A percentile compares a stretch with the other conserved stretches of the same genome.
Evolutionary conservation across 306 rosid species (phyloP).

Genomic region (Hippophae tibetana): DNA sequence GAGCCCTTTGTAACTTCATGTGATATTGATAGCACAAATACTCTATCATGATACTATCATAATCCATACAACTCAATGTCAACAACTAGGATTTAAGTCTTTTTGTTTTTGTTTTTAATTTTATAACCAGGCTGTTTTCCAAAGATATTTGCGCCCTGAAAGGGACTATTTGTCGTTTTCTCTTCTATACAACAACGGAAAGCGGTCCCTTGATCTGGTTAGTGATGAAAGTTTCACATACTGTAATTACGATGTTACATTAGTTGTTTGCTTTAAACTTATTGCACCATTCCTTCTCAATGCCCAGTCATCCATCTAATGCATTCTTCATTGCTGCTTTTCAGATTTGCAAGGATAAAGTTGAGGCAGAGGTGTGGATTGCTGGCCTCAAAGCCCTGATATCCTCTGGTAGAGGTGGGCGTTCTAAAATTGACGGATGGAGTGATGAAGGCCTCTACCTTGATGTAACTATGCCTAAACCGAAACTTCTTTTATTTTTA

Average conservation of each 20-base stretch:
- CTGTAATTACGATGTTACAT: not conserved
- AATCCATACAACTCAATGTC: constrained; percentile 8
- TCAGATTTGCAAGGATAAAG: constrained; percentile 97
- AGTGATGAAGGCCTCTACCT: constrained; percentile 81
- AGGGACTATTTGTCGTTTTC: constrained; percentile 91
- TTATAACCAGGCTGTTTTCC: constrained; percentile 71
- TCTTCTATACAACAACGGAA: constrained; percentile 79
- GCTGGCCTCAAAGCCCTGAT: constrained; percentile 74
- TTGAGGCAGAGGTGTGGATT: constrained; percentile 95
- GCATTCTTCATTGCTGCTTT: constrained; percentile 2
- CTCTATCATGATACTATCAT: not conserved
- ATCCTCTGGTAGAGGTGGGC: constrained; percentile 86
- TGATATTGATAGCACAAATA: constrained; percentile 12
- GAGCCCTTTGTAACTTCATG: constrained; percentile 22
- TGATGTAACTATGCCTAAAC: constrained; percentile 56
- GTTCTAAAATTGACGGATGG: constrained; percentile 98
- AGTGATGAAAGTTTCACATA: constrained; percentile 29
- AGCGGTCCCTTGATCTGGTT: constrained; percentile 92
- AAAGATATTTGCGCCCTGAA: constrained; percentile 74
- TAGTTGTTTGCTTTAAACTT: constrained; percentile 8
- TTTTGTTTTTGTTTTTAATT: constrained; percentile 20
- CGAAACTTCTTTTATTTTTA: constrained; percentile 10
- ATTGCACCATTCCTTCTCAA: not conserved
- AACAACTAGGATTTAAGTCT: constrained; percentile 9
- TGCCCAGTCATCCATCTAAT: too few relatives aligned